Base-by-base conservation (phyloP, 1,139 yeast species). In the Yamadazyma diospyri region DNA sequence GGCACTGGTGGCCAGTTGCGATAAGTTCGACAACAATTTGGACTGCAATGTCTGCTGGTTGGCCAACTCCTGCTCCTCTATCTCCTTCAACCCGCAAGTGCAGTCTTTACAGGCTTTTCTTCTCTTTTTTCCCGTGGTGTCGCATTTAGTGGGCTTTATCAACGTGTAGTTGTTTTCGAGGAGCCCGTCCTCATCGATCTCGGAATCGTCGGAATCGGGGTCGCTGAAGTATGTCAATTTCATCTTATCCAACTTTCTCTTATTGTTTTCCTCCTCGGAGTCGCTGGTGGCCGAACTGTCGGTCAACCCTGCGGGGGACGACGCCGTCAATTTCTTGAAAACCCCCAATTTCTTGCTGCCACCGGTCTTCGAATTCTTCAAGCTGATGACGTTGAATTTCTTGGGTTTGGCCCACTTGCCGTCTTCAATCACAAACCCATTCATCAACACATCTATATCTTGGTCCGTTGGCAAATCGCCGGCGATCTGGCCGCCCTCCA, bases 31-130 rank as follows among this genome's bases (percentile, higher is more conserved):
- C 41, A 76, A 53, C 23, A 76, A 47, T 1, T 67, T 46, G 39
- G 61, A 62, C 48, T 74, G 81, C 25, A 72, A 47, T 17, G 58
- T 45, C 47, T 72, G 64, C 47, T 76, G 80, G 48, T 61, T 68
- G 47, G 51, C 46, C 41, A 72, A 75, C 45, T 72, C 80, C 30
- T 50, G 53, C 40, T 78, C 88, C 57, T 82, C 88, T 37, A 73
- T 60, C 56, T 92, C 98, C 47, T 82, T 87, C 44, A 92, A 71
- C 6, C 98, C 98, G 67, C 99, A 94, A 0, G 97, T 83, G 59
- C 98, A 94, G 59, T 92, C 97, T 61, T 88, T 92, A 66, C 99
- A 94, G 0, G 98, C 94, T 59, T 74, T 82, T 64, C 84, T 78
- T 59, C 89, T 72, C 53, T 72, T 76, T 36, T 78, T 75, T 12